A percentile compares a stretch with the other conserved stretches of the same genome.
Conservation (phyloP, 306 rosid genomes). For the Pyrus bretschneideri region DNA sequence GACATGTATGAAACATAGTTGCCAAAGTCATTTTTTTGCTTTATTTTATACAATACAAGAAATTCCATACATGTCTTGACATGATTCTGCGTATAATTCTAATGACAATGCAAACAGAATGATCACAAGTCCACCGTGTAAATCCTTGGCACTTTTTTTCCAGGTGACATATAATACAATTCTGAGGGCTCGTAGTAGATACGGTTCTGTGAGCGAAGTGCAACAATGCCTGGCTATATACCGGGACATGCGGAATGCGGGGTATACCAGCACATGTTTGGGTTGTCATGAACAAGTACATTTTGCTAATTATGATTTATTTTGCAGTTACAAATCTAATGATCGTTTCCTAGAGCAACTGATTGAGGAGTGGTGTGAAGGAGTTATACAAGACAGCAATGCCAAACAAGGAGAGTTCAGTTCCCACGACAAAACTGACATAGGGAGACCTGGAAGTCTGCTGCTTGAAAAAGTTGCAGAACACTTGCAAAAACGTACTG, state of each 20-base stretch:
- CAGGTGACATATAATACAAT: slow-evolving; percentile 91
- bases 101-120: not conserved
- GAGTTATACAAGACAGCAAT: slow-evolving; percentile 60
- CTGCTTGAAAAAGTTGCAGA: slow-evolving; percentile 86
- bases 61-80: not conserved
- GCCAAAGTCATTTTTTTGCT: too few relatives aligned
- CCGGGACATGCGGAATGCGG: slow-evolving; percentile 90
- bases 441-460: slow-evolving; percentile 52
- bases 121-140: not conserved
- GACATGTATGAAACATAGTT: too few relatives aligned
- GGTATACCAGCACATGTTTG: slow-evolving; percentile 38
- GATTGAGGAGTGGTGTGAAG: slow-evolving; percentile 96
- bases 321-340: slow-evolving; percentile 67
- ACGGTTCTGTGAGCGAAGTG: slow-evolving; percentile 72
- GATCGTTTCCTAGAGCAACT: slow-evolving; percentile 72
- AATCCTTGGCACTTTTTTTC: slow-evolving; percentile 2
- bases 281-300: not conserved
- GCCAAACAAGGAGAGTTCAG: slow-evolving; percentile 40
- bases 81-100: not conserved
- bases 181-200: slow-evolving; percentile 65
- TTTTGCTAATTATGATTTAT: slow-evolving; percentile 1
- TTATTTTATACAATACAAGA: too few relatives aligned
- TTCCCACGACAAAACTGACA: slow-evolving; percentile 34
- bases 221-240: slow-evolving; percentile 81
- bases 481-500: slow-evolving; percentile 64